phyloP scores from a whole-genome alignment of 768 basidiomycete genomes.

The Termitomyces sp. region DNA sequence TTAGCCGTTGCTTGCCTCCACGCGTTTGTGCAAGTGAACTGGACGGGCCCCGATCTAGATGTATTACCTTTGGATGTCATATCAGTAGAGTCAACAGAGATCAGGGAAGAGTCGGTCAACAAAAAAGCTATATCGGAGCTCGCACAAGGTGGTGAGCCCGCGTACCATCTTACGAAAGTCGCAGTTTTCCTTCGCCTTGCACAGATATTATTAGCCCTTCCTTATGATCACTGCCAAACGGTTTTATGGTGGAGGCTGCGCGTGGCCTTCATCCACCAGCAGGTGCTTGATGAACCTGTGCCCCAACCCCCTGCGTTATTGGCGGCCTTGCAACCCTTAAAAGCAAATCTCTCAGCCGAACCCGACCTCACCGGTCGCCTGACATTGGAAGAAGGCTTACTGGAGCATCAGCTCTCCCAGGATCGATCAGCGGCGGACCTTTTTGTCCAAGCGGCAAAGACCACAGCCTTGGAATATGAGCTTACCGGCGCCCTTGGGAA shows the following conservation, averaged over 20 bases:
- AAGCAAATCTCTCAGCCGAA: slow-evolving; percentile 34
- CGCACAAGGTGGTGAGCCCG: slow-evolving; percentile 86
- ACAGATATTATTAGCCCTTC: slow-evolving; percentile 55
- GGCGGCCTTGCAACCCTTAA: slow-evolving; percentile 35
- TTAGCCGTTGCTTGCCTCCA: slow-evolving; percentile 80
- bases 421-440: slow-evolving; percentile 73
- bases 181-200: slow-evolving; percentile 74
- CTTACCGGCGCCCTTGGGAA: slow-evolving; percentile 91
- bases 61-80: slow-evolving; percentile 43
- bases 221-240: slow-evolving; percentile 44
- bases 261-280: slow-evolving; percentile 63
- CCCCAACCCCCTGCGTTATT: slow-evolving; percentile 40
- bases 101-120: slow-evolving; percentile 50
- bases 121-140: slow-evolving; percentile 67
- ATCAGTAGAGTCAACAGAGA: slow-evolving; percentile 19
- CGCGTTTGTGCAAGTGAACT: slow-evolving; percentile 89
- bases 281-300: slow-evolving; percentile 81
- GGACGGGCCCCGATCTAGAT: slow-evolving; percentile 88
- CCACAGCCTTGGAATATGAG: slow-evolving; percentile 80
- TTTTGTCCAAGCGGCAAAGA: slow-evolving; percentile 73
- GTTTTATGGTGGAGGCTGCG: slow-evolving; percentile 85
- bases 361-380: slow-evolving; percentile 65
- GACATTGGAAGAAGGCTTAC: slow-evolving; percentile 69
- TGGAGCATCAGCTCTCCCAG: slow-evolving; percentile 70
- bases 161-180: slow-evolving; percentile 79